A percentile compares a stretch with the other conserved stretches of the same genome.
Evolutionary conservation across 1,139 yeast genomes (phyloP).

Genomic region (Torulaspora globosa): DNA sequence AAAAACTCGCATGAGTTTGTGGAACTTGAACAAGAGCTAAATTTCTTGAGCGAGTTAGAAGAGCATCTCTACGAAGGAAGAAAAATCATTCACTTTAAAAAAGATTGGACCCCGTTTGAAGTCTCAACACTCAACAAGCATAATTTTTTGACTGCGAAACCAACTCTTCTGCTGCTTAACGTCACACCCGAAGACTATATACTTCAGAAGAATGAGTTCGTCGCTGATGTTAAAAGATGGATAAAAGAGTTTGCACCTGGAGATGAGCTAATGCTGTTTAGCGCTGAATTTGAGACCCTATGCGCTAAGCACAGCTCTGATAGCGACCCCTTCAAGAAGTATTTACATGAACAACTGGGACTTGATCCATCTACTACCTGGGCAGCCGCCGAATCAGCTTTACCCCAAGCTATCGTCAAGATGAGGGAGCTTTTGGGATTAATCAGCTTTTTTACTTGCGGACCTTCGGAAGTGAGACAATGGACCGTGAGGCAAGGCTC

Average conservation of each 20-base stretch:
- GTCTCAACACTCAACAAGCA: slow-evolving; percentile 54
- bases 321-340: slow-evolving; percentile 28
- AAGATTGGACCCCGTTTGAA: slow-evolving; percentile 54
- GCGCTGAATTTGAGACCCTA: slow-evolving; percentile 56
- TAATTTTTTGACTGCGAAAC: slow-evolving; percentile 67
- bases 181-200: slow-evolving; percentile 55
- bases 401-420: slow-evolving; percentile 48
- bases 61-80: slow-evolving; percentile 57
- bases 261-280: slow-evolving; percentile 53
- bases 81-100: slow-evolving; percentile 44
- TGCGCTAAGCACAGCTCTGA: slow-evolving; percentile 34
- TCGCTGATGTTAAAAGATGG: slow-evolving; percentile 48
- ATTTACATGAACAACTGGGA: slow-evolving; percentile 16
- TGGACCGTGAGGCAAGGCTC: slow-evolving; percentile 84
- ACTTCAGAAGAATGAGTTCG: slow-evolving; percentile 46
- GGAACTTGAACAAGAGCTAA: slow-evolving; percentile 43
- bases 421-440: slow-evolving; percentile 69
- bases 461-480: slow-evolving; percentile 83
- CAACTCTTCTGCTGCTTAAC: slow-evolving; percentile 59
- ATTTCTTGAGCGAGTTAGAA: slow-evolving; percentile 46
- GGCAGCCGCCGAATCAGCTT: slow-evolving; percentile 29
- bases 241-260: slow-evolving; percentile 50
- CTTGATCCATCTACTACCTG: not conserved
- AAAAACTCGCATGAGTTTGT: slow-evolving; percentile 37
- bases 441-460: slow-evolving; percentile 88